Evolutionary conservation across 495 filamentous ascomycete genomes (phyloP).

Genomic region (Annulohypoxylon moriforme): DNA sequence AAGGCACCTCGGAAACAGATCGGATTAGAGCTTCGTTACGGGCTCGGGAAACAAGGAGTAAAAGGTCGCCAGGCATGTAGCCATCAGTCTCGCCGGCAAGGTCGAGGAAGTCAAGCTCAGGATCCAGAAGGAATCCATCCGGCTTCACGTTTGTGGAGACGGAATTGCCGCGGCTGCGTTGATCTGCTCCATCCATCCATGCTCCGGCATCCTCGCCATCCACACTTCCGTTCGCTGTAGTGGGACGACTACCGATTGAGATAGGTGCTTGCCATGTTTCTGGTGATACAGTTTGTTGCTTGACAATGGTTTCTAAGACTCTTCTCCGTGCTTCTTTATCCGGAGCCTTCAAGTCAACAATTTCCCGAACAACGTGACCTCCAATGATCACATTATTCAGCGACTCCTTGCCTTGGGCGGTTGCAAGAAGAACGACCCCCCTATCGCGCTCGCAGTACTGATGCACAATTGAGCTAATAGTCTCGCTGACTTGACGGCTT

Average conservation of each 20-base stretch:
- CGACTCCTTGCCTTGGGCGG: slow-evolving; percentile 90
- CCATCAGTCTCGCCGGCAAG: slow-evolving; percentile 93
- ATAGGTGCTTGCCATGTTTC: slow-evolving; percentile 52
- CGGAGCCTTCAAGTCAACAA: slow-evolving; percentile 85
- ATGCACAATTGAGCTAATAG: slow-evolving; percentile 81
- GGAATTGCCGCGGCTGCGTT: slow-evolving; percentile 34
- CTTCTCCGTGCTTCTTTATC: slow-evolving; percentile 89
- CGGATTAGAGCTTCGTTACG: slow-evolving; percentile 92
- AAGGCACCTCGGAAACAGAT: slow-evolving; percentile 61
- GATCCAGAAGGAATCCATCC: slow-evolving; percentile 74
- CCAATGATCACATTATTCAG: slow-evolving; percentile 83
- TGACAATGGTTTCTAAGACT: slow-evolving; percentile 79
- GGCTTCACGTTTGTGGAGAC: slow-evolving; percentile 45
- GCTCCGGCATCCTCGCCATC: slow-evolving; percentile 64
- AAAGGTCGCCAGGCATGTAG: slow-evolving; percentile 95
- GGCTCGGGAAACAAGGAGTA: slow-evolving; percentile 85
- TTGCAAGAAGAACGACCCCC: slow-evolving; percentile 87
- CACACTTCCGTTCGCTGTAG: slow-evolving; percentile 62
- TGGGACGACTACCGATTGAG: slow-evolving; percentile 61
- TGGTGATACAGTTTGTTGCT: slow-evolving; percentile 56
- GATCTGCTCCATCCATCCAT: slow-evolving; percentile 74
- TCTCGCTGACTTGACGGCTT: slow-evolving; percentile 90
- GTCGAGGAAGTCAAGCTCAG: slow-evolving; percentile 89
- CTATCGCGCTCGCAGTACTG: slow-evolving; percentile 80
- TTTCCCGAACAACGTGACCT: slow-evolving; percentile 83